Conservation (phyloP, 768 basidiomycete genomes). For the Lactifluus rugatus region DNA sequence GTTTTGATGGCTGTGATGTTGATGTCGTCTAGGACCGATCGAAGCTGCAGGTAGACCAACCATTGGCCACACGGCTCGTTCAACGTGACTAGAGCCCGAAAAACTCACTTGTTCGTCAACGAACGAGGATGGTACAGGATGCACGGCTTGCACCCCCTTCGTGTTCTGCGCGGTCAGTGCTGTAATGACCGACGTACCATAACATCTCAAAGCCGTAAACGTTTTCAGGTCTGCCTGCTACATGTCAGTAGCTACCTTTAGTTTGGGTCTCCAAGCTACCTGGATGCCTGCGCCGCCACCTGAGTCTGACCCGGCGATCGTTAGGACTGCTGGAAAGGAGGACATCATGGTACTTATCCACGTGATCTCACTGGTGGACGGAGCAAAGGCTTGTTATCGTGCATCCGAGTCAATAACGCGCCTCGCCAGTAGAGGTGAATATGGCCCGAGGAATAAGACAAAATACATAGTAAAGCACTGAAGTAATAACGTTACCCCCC, state of each 20-base stretch:
- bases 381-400: too few species aligned
- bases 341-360: neutral
- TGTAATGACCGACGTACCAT: conserved; percentile 74
- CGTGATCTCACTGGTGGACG: neutral
- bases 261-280: conserved; percentile 29
- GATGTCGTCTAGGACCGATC: conserved; percentile 62
- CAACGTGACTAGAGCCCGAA: neutral
- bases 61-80: neutral
- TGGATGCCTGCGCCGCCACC: conserved; percentile 89
- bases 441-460: conserved; percentile 3
- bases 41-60: conserved; percentile 38
- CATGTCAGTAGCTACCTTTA: neutral
- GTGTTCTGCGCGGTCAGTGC: conserved; percentile 90
- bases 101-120: conserved; percentile 59
- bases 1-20: conserved; percentile 70
- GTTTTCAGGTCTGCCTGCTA: conserved; percentile 78
- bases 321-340: conserved; percentile 36
- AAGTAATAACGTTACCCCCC: conserved; percentile 22
- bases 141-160: conserved; percentile 65
- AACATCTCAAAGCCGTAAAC: conserved; percentile 67
- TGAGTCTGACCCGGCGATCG: conserved; percentile 75
- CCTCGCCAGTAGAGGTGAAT: neutral
- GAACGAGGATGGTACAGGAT: conserved; percentile 58
- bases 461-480: conserved; percentile 19
- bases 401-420: neutral